phyloP scores from a whole-genome alignment of 768 basidiomycete species.

The Pseudohyphozyma bogoriensis region DNA sequence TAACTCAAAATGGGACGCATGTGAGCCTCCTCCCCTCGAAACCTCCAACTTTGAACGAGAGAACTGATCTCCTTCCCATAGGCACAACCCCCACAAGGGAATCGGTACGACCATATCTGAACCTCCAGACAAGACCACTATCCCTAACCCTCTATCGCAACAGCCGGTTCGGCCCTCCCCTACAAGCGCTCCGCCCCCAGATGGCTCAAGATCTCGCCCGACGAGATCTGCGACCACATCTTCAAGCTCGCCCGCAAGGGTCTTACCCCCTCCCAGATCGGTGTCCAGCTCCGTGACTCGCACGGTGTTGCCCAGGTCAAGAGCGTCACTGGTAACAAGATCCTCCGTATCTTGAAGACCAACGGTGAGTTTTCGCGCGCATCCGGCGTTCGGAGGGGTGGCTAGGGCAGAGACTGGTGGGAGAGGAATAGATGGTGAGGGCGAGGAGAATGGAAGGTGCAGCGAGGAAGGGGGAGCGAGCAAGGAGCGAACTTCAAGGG shows the following conservation, averaged over 20 bases:
- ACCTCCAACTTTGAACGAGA: no score
- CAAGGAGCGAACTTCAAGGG: no score
- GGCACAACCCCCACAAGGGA: constrained; percentile 99
- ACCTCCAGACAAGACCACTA: not conserved
- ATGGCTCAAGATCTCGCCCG: constrained; percentile 93
- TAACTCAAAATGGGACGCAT: constrained; percentile 31
- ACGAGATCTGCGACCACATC: constrained; percentile 93
- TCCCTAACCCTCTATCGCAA: not conserved
- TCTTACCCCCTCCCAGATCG: constrained; percentile 93
- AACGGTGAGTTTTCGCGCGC: constrained; percentile 54
- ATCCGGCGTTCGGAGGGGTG: constrained; percentile 10
- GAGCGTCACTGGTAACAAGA: constrained; percentile 98
- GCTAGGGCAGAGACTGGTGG: no score
- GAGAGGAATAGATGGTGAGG: not conserved
- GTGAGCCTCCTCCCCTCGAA: constrained; percentile 1
- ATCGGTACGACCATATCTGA: constrained; percentile 58
- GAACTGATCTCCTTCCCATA: no score
- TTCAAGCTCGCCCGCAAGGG: constrained; percentile 95
- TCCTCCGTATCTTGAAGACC: constrained; percentile 91
- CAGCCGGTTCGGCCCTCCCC: constrained; percentile 89
- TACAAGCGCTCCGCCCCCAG: constrained; percentile 89
- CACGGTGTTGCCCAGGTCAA: constrained; percentile 98
- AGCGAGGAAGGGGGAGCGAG: not conserved
- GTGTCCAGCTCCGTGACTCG: constrained; percentile 93
- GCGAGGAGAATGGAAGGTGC: not conserved